Percentiles rank a stretch among this genome's conserved stretches.
Conservation (phyloP, 768 basidiomycete species). For the Hydnomerulius pinastri region DNA sequence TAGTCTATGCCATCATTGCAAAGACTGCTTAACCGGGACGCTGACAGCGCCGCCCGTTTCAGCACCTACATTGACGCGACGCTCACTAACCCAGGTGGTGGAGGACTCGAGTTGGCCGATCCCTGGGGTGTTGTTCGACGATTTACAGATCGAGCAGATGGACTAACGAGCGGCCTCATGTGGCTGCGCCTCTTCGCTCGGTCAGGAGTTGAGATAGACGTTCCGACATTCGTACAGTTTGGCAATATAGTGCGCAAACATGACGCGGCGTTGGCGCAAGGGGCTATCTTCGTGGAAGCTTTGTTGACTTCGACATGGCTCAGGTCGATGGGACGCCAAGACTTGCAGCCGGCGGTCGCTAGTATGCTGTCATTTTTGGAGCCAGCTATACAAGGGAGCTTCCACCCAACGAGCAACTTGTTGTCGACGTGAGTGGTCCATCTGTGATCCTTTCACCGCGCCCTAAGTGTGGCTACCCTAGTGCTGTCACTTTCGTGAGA, state of each 20-base stretch:
- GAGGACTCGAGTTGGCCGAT: conserved; percentile 38
- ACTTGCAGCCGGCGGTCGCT: conserved; percentile 53
- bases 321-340: conserved; percentile 56
- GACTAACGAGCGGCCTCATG: conserved; percentile 48
- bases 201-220: conserved; percentile 67
- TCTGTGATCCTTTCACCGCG: neutral
- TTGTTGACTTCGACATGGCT: conserved; percentile 62
- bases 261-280: conserved; percentile 43
- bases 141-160: conserved; percentile 41
- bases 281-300: conserved; percentile 53
- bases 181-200: conserved; percentile 64
- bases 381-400: conserved; percentile 37
- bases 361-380: conserved; percentile 48
- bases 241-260: conserved; percentile 41
- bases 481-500: conserved; percentile 53
- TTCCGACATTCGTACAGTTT: conserved; percentile 50
- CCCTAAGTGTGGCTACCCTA: neutral
- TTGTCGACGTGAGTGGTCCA: conserved; percentile 40
- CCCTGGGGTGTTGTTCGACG: conserved; percentile 56
- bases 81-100: conserved; percentile 29
- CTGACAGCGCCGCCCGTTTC: conserved; percentile 42
- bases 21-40: conserved; percentile 58
- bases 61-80: conserved; percentile 39
- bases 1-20: conserved; percentile 58
- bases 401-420: conserved; percentile 32